Percentiles rank a stretch among this genome's conserved stretches.
Conservation (phyloP, 805 yeast species). For the Kluyveromyces lactis region DNA sequence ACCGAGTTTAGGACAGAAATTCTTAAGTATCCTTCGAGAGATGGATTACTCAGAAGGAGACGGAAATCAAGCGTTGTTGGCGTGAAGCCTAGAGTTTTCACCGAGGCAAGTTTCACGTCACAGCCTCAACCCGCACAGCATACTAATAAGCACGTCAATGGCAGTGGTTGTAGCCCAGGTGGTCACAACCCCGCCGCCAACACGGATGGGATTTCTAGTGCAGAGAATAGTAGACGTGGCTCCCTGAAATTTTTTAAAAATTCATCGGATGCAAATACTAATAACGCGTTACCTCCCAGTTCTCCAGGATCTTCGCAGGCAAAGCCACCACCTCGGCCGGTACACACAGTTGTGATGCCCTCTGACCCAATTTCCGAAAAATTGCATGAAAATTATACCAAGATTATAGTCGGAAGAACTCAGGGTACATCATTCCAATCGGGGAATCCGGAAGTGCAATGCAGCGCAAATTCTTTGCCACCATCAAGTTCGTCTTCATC, state of each 20-base stretch:
- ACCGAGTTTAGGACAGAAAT: constrained; percentile 55
- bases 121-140: neutral
- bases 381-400: constrained; percentile 21
- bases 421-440: constrained; percentile 1
- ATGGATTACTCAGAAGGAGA: constrained; percentile 23
- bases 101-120: constrained; percentile 22
- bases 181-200: neutral
- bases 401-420: constrained; percentile 26
- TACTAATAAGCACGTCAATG: constrained; percentile 1
- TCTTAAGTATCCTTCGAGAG: constrained; percentile 38
- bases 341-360: constrained; percentile 19
- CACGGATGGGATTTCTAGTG: neutral
- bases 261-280: neutral
- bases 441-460: neutral
- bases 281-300: no score
- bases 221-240: neutral
- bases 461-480: neutral
- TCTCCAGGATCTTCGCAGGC: neutral
- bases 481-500: constrained; percentile 1
- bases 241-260: constrained; percentile 2
- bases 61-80: constrained; percentile 37
- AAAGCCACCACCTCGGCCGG: constrained; percentile 7
- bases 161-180: neutral
- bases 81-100: constrained; percentile 26
- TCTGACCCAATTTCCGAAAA: constrained; percentile 22